A percentile compares a stretch with the other conserved stretches of the same genome.
These are phyloP conservation scores for Geoglossum cookeanum DNA, from an alignment of 2,329 filamentous ascomycete species.

Conservation along the genomic window DNA sequence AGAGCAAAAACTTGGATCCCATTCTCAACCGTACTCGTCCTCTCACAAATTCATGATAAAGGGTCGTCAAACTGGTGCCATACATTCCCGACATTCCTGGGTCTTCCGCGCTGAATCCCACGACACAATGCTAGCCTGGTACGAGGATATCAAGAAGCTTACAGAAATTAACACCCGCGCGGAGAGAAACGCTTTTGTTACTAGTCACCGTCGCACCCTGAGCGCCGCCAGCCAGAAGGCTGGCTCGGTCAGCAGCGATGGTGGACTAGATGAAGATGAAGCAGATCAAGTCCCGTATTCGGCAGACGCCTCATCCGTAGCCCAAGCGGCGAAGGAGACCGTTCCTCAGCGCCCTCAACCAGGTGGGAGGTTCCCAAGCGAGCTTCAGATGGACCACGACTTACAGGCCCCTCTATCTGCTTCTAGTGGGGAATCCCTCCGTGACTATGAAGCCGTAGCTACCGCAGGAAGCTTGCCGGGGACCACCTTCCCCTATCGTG, in stretches of 20 bases:
- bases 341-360: constrained; percentile 55
- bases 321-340: constrained; percentile 18
- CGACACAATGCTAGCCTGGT: constrained; percentile 96
- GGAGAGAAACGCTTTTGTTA: constrained; percentile 73
- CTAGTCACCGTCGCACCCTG: constrained; percentile 58
- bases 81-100: constrained; percentile 65
- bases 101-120: constrained; percentile 50
- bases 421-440: constrained; percentile 59
- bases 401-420: constrained; percentile 63
- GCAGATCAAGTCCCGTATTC: constrained; percentile 47
- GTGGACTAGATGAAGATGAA: constrained; percentile 56
- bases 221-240: constrained; percentile 43
- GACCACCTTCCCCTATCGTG: constrained; percentile 7
- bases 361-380: constrained; percentile 93
- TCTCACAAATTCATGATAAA: constrained; percentile 98
- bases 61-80: constrained; percentile 75
- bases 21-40: constrained; percentile 61
- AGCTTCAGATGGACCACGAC: constrained; percentile 72
- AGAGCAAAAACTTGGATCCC: constrained; percentile 87
- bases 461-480: constrained; percentile 37
- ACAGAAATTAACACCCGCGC: constrained; percentile 71
- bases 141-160: constrained; percentile 75
- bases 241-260: constrained; percentile 52
- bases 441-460: constrained; percentile 40
- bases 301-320: constrained; percentile 30